Evolutionary conservation across 2,329 filamentous ascomycete genomes (phyloP), one percentile per base, ranked within the genome.

Genomic region (Microcyclospora tardicrescens): DNA sequence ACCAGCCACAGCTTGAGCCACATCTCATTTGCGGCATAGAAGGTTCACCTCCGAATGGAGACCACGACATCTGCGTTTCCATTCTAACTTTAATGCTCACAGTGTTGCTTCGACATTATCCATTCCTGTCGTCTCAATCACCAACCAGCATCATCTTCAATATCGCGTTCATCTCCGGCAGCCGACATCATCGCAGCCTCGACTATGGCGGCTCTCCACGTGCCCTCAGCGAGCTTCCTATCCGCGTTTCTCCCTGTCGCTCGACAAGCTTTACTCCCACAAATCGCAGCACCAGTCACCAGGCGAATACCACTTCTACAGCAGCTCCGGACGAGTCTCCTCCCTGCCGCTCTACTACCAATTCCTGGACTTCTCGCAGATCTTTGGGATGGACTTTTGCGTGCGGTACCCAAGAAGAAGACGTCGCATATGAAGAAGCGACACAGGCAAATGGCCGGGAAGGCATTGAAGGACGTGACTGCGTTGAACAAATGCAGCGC

Each of bases 371-470:
- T 86, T n/a, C 64, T 94, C 15, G 78, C 75, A 40, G 83, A 82
- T 46, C 78, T 98, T 54, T 96, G 89, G 89, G 89, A 95, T 51
- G 86, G 84, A 5, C 75, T 98, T 34, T 71, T 98, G 50, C 79
- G 79, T 49, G 91, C 91, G 1, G 91, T 96, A 12, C 91, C 91
- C 5, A 98, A 98, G 73, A 96, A 94, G 69, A 98, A 96, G 75
- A 93, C 86, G 28, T 95, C 89, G 32, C 85, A 98, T 62, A 84
- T 84, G 69, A 94, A 91, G 69, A 94, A 86, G 72, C 75, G 91
- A 52, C 80, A 86, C 58, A 77, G 93, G 54, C 86, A 93, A 58
- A 82, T 96, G 79, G 89, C 87, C 10, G 91, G 91, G 56, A 98
- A 98, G 67, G 89, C 79, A 33, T 64, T 98, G 52, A 84, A 94